Percentiles rank a stretch among this genome's conserved stretches.
Evolutionary conservation across 805 yeast genomes (phyloP).

Genomic region (Saccharomyces cerevisiae): DNA sequence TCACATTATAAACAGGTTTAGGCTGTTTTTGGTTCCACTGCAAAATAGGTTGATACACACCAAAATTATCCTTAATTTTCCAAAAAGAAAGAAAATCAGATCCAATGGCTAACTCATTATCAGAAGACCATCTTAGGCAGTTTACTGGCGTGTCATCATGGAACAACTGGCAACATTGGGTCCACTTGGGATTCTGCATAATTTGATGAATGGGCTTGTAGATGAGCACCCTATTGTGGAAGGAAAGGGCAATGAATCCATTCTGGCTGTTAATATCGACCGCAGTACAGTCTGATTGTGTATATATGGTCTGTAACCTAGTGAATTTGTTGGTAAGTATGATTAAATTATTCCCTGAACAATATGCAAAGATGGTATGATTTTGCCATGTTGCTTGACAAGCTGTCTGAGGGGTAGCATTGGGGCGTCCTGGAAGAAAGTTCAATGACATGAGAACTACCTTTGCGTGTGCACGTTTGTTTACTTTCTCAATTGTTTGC

Average conservation of each 20-base stretch:
- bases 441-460: conserved; percentile 44
- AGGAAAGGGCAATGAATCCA: conserved; percentile 55
- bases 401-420: conserved; percentile 44
- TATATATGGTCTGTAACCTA: conserved; percentile 68
- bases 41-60: conserved; percentile 28
- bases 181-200: conserved; percentile 42
- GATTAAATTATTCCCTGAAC: conserved; percentile 83
- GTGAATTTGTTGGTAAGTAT: conserved; percentile 44
- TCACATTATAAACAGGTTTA: conserved; percentile 47
- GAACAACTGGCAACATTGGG: conserved; percentile 25
- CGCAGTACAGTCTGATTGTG: conserved; percentile 56
- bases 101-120: conserved; percentile 54
- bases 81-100: conserved; percentile 48
- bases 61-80: conserved; percentile 40
- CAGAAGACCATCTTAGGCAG: conserved; percentile 47
- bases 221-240: conserved; percentile 37
- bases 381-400: conserved; percentile 59
- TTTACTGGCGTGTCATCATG: conserved; percentile 32
- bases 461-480: neutral
- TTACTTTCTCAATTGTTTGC: neutral
- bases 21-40: conserved; percentile 45
- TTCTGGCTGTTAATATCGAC: conserved; percentile 54
- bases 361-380: conserved; percentile 59
- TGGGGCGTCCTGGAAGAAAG: conserved; percentile 83
- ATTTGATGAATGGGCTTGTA: conserved; percentile 49